A percentile compares a stretch with the other conserved stretches of the same genome.
Evolutionary conservation across 2,329 filamentous ascomycete genomes (phyloP).

Genomic region (Fusarium sp.): DNA sequence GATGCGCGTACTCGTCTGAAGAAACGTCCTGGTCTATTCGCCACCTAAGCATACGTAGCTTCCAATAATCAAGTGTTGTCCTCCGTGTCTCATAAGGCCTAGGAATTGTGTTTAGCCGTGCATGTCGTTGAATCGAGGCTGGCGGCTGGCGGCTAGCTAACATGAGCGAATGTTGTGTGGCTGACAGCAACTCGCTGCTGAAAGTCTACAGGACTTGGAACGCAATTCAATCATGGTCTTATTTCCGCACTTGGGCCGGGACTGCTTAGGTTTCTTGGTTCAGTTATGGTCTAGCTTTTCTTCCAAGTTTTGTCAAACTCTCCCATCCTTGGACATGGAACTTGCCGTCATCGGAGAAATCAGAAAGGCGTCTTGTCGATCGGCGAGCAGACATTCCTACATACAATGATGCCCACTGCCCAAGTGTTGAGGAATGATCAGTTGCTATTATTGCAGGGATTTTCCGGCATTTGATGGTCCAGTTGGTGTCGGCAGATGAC

Average conservation of each 20-base stretch:
- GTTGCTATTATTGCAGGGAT: neutral
- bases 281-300: neutral
- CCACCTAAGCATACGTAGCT: constrained; percentile 10
- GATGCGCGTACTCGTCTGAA: neutral
- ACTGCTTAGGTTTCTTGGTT: neutral
- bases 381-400: neutral
- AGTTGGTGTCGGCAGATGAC: constrained; percentile 17
- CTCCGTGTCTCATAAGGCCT: neutral
- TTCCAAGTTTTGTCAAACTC: constrained; percentile 1
- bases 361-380: neutral
- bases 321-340: neutral
- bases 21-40: constrained; percentile 8
- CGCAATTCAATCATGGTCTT: neutral
- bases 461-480: constrained; percentile 11
- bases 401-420: neutral
- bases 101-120: constrained; percentile 3
- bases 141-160: neutral
- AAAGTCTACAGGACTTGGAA: neutral
- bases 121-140: constrained; percentile 2
- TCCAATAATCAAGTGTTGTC: neutral
- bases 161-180: neutral
- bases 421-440: neutral
- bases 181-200: neutral
- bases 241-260: constrained; percentile 17
- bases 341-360: neutral